Conservation (phyloP, 805 yeast genomes). For the Suhomyces faveliae region DNA sequence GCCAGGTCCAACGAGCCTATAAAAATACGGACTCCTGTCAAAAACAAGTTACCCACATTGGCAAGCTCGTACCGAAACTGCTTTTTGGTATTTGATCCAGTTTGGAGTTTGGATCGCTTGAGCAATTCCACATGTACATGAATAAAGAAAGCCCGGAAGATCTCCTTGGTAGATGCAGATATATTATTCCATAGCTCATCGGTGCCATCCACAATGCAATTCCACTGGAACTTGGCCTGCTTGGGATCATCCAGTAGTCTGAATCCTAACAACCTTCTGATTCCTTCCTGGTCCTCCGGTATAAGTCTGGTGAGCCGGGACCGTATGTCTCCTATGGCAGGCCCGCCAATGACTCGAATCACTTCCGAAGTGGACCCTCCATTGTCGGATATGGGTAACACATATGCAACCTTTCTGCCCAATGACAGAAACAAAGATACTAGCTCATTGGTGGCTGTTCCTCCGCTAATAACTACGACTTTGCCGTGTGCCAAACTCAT, state of each 20-base stretch:
- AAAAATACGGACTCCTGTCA: slow-evolving; percentile 78
- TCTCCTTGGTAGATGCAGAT: slow-evolving; percentile 61
- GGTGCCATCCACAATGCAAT: slow-evolving; percentile 70
- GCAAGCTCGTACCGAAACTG: slow-evolving; percentile 76
- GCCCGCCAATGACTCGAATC: slow-evolving; percentile 84
- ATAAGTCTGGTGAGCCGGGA: slow-evolving; percentile 76
- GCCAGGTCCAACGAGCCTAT: slow-evolving; percentile 85
- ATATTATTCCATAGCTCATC: slow-evolving; percentile 67
- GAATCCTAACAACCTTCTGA: slow-evolving; percentile 39
- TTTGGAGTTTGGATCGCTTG: slow-evolving; percentile 56
- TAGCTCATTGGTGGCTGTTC: slow-evolving; percentile 83
- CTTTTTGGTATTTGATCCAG: slow-evolving; percentile 31
- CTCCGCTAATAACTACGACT: slow-evolving; percentile 62
- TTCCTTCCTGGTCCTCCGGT: slow-evolving; percentile 44
- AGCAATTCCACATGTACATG: slow-evolving; percentile 76
- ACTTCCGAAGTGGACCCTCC: slow-evolving; percentile 95
- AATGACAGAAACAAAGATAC: slow-evolving; percentile 54
- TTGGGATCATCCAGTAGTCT: slow-evolving; percentile 49
- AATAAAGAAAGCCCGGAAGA: slow-evolving; percentile 72
- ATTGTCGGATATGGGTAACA: slow-evolving; percentile 85
- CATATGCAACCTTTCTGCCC: slow-evolving; percentile 52
- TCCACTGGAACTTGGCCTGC: slow-evolving; percentile 73
- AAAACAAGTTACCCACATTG: slow-evolving; percentile 78
- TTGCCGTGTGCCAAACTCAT: not conserved
- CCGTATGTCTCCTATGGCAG: slow-evolving; percentile 91